These are phyloP conservation scores for Crucihimalaya himalaica DNA, from an alignment of 345 rosid species.

Conservation along the genomic window DNA sequence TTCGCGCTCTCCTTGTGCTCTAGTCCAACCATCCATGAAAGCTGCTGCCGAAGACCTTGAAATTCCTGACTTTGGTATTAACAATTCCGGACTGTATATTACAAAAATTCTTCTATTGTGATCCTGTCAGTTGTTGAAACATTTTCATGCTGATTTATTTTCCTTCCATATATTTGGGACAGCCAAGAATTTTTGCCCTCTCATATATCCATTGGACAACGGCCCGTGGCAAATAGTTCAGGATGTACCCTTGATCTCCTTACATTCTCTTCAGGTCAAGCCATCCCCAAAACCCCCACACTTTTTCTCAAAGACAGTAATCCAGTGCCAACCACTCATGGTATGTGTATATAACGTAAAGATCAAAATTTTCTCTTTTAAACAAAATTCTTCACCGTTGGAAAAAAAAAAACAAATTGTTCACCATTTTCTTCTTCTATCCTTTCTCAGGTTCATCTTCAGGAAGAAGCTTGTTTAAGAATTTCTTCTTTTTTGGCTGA, in stretches of 20 bases:
- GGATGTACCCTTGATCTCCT: slow-evolving; percentile 75
- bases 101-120: neutral
- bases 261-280: slow-evolving; percentile 85
- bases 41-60: slow-evolving; percentile 49
- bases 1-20: slow-evolving; percentile 81
- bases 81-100: neutral
- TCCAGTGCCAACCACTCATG: slow-evolving; percentile 91
- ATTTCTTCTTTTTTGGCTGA: slow-evolving; percentile 93
- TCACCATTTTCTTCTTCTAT: slow-evolving; percentile 26
- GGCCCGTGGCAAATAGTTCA: slow-evolving; percentile 64
- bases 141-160: slow-evolving; percentile 19
- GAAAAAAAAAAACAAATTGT: too few species aligned
- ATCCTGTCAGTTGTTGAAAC: slow-evolving; percentile 20
- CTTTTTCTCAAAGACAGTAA: slow-evolving; percentile 80
- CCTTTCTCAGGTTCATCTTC: slow-evolving; percentile 76
- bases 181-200: slow-evolving; percentile 84
- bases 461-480: slow-evolving; percentile 97
- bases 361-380: neutral
- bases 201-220: slow-evolving; percentile 81
- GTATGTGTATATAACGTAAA: slow-evolving; percentile 43
- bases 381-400: neutral
- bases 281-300: slow-evolving; percentile 88
- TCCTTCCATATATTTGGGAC: slow-evolving; percentile 37
- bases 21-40: slow-evolving; percentile 88
- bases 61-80: slow-evolving; percentile 81